Conservation (phyloP, 192 early-diverging fungal species). For the Coemansia sp. region DNA sequence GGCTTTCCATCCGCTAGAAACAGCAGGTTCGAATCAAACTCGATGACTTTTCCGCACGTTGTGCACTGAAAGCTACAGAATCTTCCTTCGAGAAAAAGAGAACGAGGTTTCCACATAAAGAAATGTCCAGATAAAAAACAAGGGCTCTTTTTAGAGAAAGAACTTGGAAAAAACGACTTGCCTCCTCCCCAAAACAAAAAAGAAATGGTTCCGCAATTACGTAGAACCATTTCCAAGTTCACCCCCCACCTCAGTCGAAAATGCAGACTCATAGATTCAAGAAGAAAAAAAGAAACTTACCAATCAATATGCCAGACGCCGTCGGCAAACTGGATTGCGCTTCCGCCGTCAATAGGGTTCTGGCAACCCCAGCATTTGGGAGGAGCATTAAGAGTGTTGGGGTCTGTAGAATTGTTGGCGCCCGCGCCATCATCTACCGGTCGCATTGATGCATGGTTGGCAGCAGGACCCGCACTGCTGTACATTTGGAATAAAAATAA, state of each 20-base stretch:
- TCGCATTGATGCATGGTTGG: background rate
- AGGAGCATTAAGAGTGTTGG: constrained; percentile 27
- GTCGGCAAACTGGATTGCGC: constrained; percentile 79
- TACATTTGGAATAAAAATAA: background rate
- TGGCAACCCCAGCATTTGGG: constrained; percentile 71
- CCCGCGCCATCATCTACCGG: constrained; percentile 17
- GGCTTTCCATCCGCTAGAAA: constrained; percentile 79
- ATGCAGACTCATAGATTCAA: background rate
- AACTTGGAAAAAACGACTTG: constrained; percentile 5
- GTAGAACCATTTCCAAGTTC: background rate
- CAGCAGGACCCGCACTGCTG: background rate
- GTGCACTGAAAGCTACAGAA: constrained; percentile 69
- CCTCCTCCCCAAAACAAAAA: too few relatives aligned
- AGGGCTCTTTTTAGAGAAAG: background rate
- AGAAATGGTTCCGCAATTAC: background rate
- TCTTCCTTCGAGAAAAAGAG: too few relatives aligned
- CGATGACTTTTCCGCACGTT: constrained; percentile 71
- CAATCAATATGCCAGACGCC: constrained; percentile 82
- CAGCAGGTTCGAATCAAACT: constrained; percentile 75
- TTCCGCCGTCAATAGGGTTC: constrained; percentile 70
- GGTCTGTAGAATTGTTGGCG: constrained; percentile 14
- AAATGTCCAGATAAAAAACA: background rate
- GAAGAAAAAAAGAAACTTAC: constrained; percentile 46
- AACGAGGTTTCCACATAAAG: too few relatives aligned
- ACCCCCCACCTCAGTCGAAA: background rate